Evolutionary conservation across 1,139 yeast genomes (phyloP).

Genomic region (Candida anutae): DNA sequence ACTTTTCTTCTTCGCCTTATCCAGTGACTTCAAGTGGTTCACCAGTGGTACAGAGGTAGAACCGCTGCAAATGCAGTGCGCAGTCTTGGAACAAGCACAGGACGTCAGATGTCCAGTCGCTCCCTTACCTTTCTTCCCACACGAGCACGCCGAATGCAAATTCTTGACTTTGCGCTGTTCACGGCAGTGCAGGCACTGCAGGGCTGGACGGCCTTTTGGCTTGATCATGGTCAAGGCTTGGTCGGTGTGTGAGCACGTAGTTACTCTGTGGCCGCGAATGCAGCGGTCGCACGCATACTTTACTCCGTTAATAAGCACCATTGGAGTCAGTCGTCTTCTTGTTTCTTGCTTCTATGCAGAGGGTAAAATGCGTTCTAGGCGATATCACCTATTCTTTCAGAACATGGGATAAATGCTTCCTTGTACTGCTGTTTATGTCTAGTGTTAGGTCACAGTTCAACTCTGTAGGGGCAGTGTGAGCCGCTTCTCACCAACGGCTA

Average conservation of each 20-base stretch:
- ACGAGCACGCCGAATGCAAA: constrained; percentile 65
- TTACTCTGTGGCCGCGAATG: constrained; percentile 91
- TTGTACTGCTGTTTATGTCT: too few relatives aligned
- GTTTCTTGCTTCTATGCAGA: too few relatives aligned
- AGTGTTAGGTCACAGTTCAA: too few relatives aligned
- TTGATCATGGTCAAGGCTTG: constrained; percentile 87
- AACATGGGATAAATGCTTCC: too few relatives aligned
- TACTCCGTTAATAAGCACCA: constrained; percentile 87
- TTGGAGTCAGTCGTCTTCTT: too few relatives aligned
- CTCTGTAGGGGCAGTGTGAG: too few relatives aligned
- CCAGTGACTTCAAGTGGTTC: constrained; percentile 15
- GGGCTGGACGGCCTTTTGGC: constrained; percentile 92
- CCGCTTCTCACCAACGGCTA: too few relatives aligned
- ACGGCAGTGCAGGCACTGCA: constrained; percentile 85
- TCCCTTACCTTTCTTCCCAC: constrained; percentile 53
- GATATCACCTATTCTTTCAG: too few relatives aligned
- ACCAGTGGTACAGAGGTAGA: constrained; percentile 3
- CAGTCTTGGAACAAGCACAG: constrained; percentile 48
- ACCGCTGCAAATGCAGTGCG: constrained; percentile 48
- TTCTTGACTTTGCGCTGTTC: constrained; percentile 67
- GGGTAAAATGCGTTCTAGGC: too few relatives aligned
- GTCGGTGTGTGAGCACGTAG: constrained; percentile 88
- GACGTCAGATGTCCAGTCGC: constrained; percentile 38
- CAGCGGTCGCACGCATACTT: constrained; percentile 96
- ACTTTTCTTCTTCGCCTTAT: constrained; percentile 22